Evolutionary conservation across 2,329 filamentous ascomycete genomes (phyloP).

Genomic region (Lasiodiplodia hormozganensis): DNA sequence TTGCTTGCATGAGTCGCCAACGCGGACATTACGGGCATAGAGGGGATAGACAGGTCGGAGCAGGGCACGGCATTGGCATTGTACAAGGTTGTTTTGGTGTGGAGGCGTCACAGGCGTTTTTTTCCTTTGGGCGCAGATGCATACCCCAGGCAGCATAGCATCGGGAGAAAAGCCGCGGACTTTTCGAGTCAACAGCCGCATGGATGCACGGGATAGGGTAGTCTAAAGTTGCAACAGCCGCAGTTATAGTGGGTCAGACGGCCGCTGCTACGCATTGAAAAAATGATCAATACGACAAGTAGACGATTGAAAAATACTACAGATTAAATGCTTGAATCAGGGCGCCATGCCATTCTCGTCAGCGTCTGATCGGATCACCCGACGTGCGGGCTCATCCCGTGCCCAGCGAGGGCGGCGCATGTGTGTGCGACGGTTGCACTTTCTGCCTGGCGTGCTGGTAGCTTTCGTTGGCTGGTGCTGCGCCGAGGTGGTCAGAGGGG

Average conservation of each 20-base stretch:
- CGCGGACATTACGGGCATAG: constrained; percentile 25
- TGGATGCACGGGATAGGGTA: constrained; percentile 27
- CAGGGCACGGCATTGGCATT: constrained; percentile 28
- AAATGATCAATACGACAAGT: constrained; percentile 28
- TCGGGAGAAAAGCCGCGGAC: constrained; percentile 28
- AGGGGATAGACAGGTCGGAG: constrained; percentile 21
- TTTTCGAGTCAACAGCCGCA: constrained; percentile 28
- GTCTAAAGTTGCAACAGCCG: constrained; percentile 26
- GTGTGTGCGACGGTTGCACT: constrained; percentile 20
- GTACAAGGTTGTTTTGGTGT: constrained; percentile 28
- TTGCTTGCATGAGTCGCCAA: constrained; percentile 25
- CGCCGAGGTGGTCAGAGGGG: constrained; percentile 10
- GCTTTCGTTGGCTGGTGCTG: constrained; percentile 1
- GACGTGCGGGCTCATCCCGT: constrained; percentile 4
- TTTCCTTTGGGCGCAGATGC: constrained; percentile 24
- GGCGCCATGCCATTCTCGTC: constrained; percentile 4
- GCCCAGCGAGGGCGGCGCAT: neutral
- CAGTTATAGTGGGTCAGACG: constrained; percentile 30
- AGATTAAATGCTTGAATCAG: constrained; percentile 28
- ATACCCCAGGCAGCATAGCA: constrained; percentile 28
- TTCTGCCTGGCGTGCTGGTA: constrained; percentile 5
- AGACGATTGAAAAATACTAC: constrained; percentile 24
- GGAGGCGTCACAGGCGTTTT: constrained; percentile 30
- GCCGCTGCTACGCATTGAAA: constrained; percentile 26
- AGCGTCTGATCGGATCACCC: constrained; percentile 17